Evolutionary conservation across 176 grass and related monocot genomes (phyloP), one percentile per base, ranked within the genome.

Genomic region (Triticum timopheevii): DNA sequence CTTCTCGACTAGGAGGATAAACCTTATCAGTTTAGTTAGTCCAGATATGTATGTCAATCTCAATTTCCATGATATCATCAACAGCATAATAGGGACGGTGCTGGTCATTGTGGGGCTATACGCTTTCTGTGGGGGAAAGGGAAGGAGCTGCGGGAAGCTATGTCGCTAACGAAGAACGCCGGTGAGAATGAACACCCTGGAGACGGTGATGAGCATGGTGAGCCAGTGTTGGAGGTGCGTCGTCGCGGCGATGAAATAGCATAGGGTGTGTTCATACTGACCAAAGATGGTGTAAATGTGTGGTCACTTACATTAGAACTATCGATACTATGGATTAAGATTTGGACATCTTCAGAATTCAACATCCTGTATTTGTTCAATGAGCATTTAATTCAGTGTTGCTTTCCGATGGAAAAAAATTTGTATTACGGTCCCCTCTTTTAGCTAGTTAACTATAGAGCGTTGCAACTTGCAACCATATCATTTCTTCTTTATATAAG

Each of bases 71-170:
- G 13, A 10, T 17, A 50, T 2, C 66, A n/a, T 82, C 44, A 79
- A 33, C 66, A 91, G 86, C 80, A 64, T 88, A 10, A 5, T 84
- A 3, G 90, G 77, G 8, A 85, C 77, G 1, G 23, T 56, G 13
- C 24, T 82, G 0, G 61, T 91, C 31, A 78, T 91, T 49, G 12
- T 52, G 34, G 90, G 86, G 16, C 68, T 91, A 3, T 88, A 88
- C 42, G 38, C 82, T 80, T 77, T 56, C 77, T 88, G 3, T 88
- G 85, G 90, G 90, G 82, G 12, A 84, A 91, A 66, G 75, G 65
- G 13, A 69, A 84, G 65, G 89, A 90, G 40, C 20, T 82, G 35
- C 39, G 61, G 15, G 9, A 61, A 83, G 69, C 23, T 61, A 52
- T 76, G 45, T 69, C 31, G 0, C 45, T 3, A 3, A 39, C 0